Percentiles rank a stretch among this genome's conserved stretches.
Evolutionary conservation across 225 moss, liverwort and hornwort species (phyloP).

Genomic region (Ulota crispa): DNA sequence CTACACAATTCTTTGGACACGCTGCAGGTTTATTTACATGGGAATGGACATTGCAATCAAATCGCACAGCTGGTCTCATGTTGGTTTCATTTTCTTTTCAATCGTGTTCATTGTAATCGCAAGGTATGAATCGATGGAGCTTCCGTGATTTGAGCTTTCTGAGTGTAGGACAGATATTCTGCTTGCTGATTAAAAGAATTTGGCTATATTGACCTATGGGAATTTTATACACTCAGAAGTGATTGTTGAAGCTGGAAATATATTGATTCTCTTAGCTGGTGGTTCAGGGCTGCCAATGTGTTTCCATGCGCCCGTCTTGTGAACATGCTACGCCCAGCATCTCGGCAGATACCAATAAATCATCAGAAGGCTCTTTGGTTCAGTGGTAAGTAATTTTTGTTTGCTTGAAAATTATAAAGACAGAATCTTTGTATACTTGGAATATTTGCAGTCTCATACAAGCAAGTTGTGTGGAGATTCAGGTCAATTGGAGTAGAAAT

Average conservation of each 20-base stretch:
- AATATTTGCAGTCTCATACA: neutral
- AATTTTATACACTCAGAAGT: slow-evolving; percentile 12
- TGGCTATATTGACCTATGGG: slow-evolving; percentile 3
- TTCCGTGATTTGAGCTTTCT: slow-evolving; percentile 1
- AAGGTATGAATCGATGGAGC: slow-evolving; percentile 38
- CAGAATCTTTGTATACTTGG: neutral
- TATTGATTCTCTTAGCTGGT: slow-evolving; percentile 18
- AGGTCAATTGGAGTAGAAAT: neutral
- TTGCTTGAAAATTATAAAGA: neutral
- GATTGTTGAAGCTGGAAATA: neutral
- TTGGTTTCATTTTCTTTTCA: slow-evolving; percentile 98
- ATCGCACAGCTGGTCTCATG: slow-evolving; percentile 97
- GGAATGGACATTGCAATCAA: slow-evolving; percentile 99
- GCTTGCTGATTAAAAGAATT: slow-evolving; percentile 3
- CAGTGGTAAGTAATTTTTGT: slow-evolving; percentile 51
- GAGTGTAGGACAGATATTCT: neutral
- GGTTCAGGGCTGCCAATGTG: slow-evolving; percentile 92
- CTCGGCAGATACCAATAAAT: slow-evolving; percentile 76
- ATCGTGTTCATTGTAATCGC: slow-evolving; percentile 75
- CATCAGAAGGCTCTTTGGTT: slow-evolving; percentile 99
- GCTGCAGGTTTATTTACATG: slow-evolving; percentile 94
- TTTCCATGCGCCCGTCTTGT: slow-evolving; percentile 91
- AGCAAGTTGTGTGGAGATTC: slow-evolving; percentile 16
- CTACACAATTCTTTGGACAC: slow-evolving; percentile 4
- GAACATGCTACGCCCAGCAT: slow-evolving; percentile 75